Base-by-base conservation (phyloP, 2,329 filamentous ascomycete genomes). In the Pseudopithomyces chartarum region DNA sequence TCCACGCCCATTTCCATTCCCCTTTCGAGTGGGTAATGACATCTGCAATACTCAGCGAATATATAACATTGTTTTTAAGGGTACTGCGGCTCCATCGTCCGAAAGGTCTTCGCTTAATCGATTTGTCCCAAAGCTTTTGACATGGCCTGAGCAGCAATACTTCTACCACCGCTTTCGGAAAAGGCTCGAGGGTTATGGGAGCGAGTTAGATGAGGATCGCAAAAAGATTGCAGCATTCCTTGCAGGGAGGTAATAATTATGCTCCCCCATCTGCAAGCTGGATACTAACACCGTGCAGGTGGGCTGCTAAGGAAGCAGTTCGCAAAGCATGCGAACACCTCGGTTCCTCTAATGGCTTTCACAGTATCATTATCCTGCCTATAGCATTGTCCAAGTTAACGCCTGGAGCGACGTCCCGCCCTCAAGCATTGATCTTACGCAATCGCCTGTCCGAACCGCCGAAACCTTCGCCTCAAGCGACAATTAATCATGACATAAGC, bases 11-110 rank as follows among this genome's bases (percentile, higher is more conserved):
- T 91, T 93, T 65, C 87, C 88, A 1, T 80, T 86, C n/a, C 80
- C 86, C 1, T 70, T 94, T 13, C 82, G 83, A 47, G 79, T 96
- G 51, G 92, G 92, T 56, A 94, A 86, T 46, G 92, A 96, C 71
- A 89, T 96, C 55, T 92, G 90, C 74, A 82, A 83, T 55, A 83
- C 92, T 55, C 76, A 82, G 0, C 87, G 92, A 54, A 86, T 96
- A 57, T 77, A 80, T 58, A 73, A 75, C 19, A 79, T 92, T 50
- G 74, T 94, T 51, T 73, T 70, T 17, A 60, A 65, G 54, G 39
- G 38, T 29, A 36, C 40, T 3, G 19, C 54, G n/a, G 23, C 40
- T 29, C 34, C 34, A 57, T 54, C 47, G 20, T 51, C 42, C 13
- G 23, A 50, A 26, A 47, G 47, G 13, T 49, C 34, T 1, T 52